These are phyloP conservation scores for Lentinula boryana DNA, from an alignment of 768 basidiomycete genomes.

Conservation along the genomic window DNA sequence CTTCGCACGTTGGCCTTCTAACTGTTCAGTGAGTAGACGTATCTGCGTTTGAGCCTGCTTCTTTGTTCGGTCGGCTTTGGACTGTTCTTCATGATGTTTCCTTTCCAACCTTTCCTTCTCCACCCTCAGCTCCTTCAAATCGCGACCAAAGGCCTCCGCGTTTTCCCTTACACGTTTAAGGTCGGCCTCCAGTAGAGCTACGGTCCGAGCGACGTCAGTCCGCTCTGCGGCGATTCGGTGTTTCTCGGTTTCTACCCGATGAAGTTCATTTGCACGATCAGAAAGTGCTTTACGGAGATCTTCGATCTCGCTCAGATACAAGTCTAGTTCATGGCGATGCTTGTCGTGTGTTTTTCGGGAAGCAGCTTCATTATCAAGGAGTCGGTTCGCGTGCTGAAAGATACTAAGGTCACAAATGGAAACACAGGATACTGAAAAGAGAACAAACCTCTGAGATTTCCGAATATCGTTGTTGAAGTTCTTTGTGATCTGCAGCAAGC, in stretches of 20 bases:
- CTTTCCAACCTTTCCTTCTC: constrained; percentile 63
- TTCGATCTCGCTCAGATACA: constrained; percentile 66
- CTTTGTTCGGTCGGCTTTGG: constrained; percentile 53
- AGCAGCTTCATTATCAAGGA: constrained; percentile 54
- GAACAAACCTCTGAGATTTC: constrained; percentile 59
- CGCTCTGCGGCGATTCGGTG: constrained; percentile 56
- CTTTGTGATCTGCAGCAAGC: constrained; percentile 64
- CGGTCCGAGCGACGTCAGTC: constrained; percentile 56
- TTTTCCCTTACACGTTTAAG: constrained; percentile 69
- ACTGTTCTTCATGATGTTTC: constrained; percentile 48
- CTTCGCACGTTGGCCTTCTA: constrained; percentile 50
- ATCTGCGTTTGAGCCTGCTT: constrained; percentile 68
- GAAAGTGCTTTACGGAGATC: constrained; percentile 67
- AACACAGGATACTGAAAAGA: background rate
- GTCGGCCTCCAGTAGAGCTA: constrained; percentile 68
- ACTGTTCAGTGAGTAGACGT: constrained; percentile 58
- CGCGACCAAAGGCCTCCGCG: constrained; percentile 72
- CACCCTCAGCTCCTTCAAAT: constrained; percentile 58
- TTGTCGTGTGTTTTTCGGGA: constrained; percentile 67
- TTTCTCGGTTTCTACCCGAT: constrained; percentile 59
- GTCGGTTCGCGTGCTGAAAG: constrained; percentile 48
- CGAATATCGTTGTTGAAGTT: constrained; percentile 61
- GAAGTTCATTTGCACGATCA: constrained; percentile 54
- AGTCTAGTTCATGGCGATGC: constrained; percentile 68
- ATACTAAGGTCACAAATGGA: background rate